Base-by-base conservation (phyloP, 2,329 filamentous ascomycete species). In the Fusarium brevicatenulatum region DNA sequence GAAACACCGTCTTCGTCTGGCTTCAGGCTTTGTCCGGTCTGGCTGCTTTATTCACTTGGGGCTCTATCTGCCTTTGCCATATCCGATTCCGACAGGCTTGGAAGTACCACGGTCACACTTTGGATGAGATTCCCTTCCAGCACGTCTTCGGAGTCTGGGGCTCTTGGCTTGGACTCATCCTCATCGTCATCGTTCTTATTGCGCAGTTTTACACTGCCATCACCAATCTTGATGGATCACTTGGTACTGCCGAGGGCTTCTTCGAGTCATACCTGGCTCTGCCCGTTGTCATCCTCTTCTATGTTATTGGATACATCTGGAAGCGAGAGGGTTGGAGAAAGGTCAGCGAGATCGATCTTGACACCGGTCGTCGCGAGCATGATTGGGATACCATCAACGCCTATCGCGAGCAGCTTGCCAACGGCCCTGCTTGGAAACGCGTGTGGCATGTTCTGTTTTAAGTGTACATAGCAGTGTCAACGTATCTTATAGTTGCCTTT, bases 11-110 rank as follows among this genome's bases (percentile, higher is more conserved):
- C 28, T 92, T 93, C 66, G 84, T 87, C 76, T 93, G 91, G 91
- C 85, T 93, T 7, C 85, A 89, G 32, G 88, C 91, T 13, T 82
- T 93, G 21, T 91, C 90, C 0, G 91, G 89, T 57, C 83, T 93
- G 9, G 87, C 88, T 16, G 88, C 89, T 18, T 85, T 93, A 47
- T 92, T 92, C 79, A 90, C 90, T 16, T 93, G 91, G 91, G 90
- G 87, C 23, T 91, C 89, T 43, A 92, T 93, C 75, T 92, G 90
- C 76, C 81, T 91, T 7, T 86, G 90, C 5, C 91, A 93, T 76
- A 92, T 93, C 77, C 90, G 91, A 25, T 92, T 93, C 85, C 89
- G 91, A 40, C 77, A 81, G 5, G 91, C 90, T 1, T 93, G 91
- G 91, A 84, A 82, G 32, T 80, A 85, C 34, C 86, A 91, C 44